Conservation (phyloP, 306 rosid genomes). For the Carpinus fangiana region DNA sequence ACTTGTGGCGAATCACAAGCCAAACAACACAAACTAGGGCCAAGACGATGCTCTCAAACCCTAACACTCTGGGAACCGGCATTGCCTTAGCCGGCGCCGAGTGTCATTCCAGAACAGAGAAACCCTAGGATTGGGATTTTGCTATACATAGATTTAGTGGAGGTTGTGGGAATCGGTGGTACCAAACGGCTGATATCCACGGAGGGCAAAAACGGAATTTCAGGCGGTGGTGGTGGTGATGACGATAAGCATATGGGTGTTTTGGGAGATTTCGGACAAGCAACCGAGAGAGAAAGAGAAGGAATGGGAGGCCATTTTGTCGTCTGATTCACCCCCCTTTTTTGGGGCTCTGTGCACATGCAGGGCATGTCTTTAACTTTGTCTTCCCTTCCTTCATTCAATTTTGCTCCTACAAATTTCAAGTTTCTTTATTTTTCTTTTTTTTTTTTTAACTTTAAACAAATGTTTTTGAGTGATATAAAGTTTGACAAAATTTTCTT, state of each 20-base stretch:
- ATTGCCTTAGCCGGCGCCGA: constrained; percentile 46
- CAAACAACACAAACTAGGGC: constrained; percentile 33
- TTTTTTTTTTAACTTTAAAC: background rate
- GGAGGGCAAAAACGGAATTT: background rate
- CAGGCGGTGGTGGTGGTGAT: background rate
- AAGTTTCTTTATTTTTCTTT: too few relatives aligned
- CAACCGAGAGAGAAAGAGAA: constrained; percentile 2
- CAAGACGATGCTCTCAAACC: constrained; percentile 51
- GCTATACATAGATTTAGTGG: constrained; percentile 44
- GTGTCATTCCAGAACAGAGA: constrained; percentile 48
- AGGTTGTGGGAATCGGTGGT: background rate
- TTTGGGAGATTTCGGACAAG: background rate
- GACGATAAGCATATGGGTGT: constrained; percentile 28
- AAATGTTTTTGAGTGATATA: too few relatives aligned
- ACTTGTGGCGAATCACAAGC: constrained; percentile 39
- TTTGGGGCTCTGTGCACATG: background rate
- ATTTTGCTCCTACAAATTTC: too few relatives aligned
- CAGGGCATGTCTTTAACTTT: background rate
- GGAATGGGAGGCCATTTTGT: background rate
- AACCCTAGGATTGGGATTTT: constrained; percentile 39
- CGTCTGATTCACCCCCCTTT: background rate
- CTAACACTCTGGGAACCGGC: constrained; percentile 49
- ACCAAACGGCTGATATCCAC: too few relatives aligned
- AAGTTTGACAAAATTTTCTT: too few relatives aligned
- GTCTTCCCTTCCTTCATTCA: background rate